These are phyloP conservation scores for Talaromyces ruber DNA, from an alignment of 495 filamentous ascomycete genomes.

Conservation along the genomic window DNA sequence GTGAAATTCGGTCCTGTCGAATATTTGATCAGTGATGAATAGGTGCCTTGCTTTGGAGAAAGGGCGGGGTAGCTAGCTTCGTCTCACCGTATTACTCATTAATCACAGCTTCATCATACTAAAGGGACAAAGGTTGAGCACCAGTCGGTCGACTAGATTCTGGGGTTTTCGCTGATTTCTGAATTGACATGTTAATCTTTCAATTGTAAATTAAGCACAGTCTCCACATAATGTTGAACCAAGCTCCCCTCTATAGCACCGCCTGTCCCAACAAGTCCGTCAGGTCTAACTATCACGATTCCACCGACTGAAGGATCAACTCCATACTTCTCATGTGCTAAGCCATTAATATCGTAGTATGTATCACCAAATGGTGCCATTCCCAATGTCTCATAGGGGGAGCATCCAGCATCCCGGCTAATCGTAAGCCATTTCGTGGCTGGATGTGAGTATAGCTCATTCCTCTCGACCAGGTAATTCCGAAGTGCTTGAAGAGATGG, in stretches of 20 bases:
- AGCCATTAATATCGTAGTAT: background rate
- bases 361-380: background rate
- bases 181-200: background rate
- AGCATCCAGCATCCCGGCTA: background rate
- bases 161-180: background rate
- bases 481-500: background rate
- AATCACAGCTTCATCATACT: background rate
- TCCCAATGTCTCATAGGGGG: background rate
- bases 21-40: background rate
- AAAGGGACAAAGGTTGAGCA: too few species aligned
- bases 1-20: background rate
- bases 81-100: background rate
- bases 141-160: too few species aligned
- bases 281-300: background rate
- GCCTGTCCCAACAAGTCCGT: background rate
- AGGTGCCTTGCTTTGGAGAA: background rate
- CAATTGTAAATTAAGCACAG: background rate
- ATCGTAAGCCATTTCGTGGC: background rate
- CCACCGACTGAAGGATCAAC: background rate
- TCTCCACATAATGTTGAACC: background rate
- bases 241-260: background rate
- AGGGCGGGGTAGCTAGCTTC: background rate
- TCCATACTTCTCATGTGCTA: background rate
- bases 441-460: background rate
- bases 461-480: background rate